Base-by-base conservation (phyloP, 2,329 filamentous ascomycete species). In the Ciborinia camelliae region DNA sequence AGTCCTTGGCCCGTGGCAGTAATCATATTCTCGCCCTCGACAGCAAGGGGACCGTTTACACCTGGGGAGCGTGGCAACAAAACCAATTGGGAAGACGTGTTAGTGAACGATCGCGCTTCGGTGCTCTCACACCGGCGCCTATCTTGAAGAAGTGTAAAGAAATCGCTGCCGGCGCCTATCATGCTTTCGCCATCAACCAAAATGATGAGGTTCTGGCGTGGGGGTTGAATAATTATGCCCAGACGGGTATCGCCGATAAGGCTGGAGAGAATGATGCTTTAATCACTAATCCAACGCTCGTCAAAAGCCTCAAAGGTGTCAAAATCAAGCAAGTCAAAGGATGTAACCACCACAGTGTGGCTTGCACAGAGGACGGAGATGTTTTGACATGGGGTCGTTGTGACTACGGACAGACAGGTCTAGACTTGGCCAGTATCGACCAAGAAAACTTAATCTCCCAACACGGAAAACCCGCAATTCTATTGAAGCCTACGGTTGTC, bases 171-270 rank as follows among this genome's bases (percentile, higher is more conserved):
- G 92, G 92, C 52, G 85, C 88, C 18, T 94, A 93, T 77, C 91
- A 96, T 79, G 90, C 87, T 71, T 94, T 96, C 71, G 89, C 89
- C 58, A 83, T 92, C 57, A 83, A 84, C 71, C 84, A 86, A 67
- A 83, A 87, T 35, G 87, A 87, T 47, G 82, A 84, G 37, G 88
- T 94, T 39, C 95, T 87, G 77, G 85, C 87, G 0, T 96, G 92
- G 91, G 92, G 92, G 30, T 80, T 94, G 37, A 96, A 96, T 82
- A 92, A 90, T 77, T 96, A 90, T 76, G 90, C 89, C 68, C 89
- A 96, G 79, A 90, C 90, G 20, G 91, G 89, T 43, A 82, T 89
- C 65, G 80, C 81, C 20, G 82, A 85, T 51, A 81, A 82, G 62
- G 86, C 84, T 18, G 88, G 87, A 39, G 84, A 88, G 65, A 86